Conservation (phyloP, 2,329 filamentous ascomycete genomes). For the Monilinia fructigena region DNA sequence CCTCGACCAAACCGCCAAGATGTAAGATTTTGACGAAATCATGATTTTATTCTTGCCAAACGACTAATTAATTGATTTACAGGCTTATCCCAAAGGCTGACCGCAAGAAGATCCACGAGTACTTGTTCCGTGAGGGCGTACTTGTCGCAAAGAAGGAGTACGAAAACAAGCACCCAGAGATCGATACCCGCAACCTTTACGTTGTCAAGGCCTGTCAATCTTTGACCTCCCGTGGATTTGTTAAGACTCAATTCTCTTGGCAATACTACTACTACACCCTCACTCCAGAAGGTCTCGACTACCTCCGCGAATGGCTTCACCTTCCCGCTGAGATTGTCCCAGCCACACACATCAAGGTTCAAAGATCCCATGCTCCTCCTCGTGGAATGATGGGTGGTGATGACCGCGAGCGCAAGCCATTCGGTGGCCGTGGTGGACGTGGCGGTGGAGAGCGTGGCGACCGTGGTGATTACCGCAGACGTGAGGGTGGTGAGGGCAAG, state of each 20-base stretch:
- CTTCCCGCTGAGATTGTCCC: constrained; percentile 99
- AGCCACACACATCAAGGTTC: constrained; percentile 99
- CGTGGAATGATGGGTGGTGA: constrained; percentile 96
- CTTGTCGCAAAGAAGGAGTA: constrained; percentile 99
- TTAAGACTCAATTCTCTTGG: constrained; percentile 99
- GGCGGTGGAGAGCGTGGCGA: constrained; percentile 63
- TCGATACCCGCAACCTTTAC: constrained; percentile 99
- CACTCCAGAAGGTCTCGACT: constrained; percentile 98
- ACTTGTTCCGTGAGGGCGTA: constrained; percentile 91
- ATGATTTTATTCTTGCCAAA: neutral
- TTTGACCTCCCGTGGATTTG: constrained; percentile 93
- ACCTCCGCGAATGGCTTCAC: constrained; percentile 99
- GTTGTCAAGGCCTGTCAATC: constrained; percentile 99
- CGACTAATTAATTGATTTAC: constrained; percentile 46
- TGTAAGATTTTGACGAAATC: constrained; percentile 37
- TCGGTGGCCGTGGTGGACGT: constrained; percentile 70
- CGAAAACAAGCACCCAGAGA: constrained; percentile 95
- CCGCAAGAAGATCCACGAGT: constrained; percentile 99
- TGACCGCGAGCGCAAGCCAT: constrained; percentile 76
- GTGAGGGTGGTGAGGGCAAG: constrained; percentile 72
- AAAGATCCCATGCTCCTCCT: constrained; percentile 89
- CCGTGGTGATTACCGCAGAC: constrained; percentile 88
- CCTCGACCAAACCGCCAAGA: constrained; percentile 46
- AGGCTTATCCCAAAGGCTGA: constrained; percentile 99
- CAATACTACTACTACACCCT: constrained; percentile 99